Evolutionary conservation across 2,329 filamentous ascomycete species (phyloP), one percentile per base, ranked within the genome.

Genomic region (Cladosporium sp.): DNA sequence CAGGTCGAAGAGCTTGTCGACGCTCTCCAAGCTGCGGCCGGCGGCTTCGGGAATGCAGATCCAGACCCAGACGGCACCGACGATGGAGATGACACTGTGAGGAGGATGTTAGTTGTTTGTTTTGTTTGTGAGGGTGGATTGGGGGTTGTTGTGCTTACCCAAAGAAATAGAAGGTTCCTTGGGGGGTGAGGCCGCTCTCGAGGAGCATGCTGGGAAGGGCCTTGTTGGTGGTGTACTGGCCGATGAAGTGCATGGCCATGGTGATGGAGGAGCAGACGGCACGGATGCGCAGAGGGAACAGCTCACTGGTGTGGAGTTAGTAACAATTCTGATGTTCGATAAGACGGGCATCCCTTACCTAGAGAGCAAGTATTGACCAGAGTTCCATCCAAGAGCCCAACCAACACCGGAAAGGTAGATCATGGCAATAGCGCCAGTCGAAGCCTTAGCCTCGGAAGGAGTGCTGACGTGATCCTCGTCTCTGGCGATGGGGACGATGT

Each of bases 161-260:
- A 65, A 89, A 90, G 68, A 82, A 85, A 78, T 84, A 85, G 70
- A 90, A 89, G 0, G 85, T 88, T 0, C 86, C 86, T 53, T 75
- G 78, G 35, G 72, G 72, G 0, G 67, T 71, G 57, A 78, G 72
- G 20, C 56, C 57, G 13, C 33, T 36, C 22, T 40, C 42, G 68
- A 88, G 73, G 19, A 90, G 76, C 84, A 89, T 86, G 57, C 81
- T 79, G 1, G 85, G 85, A 0, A 88, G 80, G 0, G 85, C 84
- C 25, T 85, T 80, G 1, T 82, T 77, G 69, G 85, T 88, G 20
- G 84, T 85, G 62, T 87, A 89, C 67, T 88, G 84, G 67, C 86
- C 87, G 53, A 79, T 82, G 62, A 88, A 89, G 66, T 89, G 85
- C 49, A 88, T 43, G 0, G 80, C 84, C 85, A 89, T 88, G 43